Evolutionary conservation across 2,329 filamentous ascomycete genomes (phyloP).

Genomic region (Endoconidiophora polonica): DNA sequence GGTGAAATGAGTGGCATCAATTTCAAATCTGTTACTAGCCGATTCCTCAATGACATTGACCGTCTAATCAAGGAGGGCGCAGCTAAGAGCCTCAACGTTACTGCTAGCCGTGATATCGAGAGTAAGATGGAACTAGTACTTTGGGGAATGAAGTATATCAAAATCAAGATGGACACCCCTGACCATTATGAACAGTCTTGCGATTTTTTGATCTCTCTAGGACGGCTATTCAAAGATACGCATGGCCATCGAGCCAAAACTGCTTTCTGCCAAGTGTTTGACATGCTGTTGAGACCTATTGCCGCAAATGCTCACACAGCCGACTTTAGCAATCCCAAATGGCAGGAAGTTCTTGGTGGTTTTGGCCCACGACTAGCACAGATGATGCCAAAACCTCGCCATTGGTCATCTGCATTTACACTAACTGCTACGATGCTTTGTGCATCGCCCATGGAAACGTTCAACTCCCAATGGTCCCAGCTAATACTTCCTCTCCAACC

Average conservation of each 20-base stretch:
- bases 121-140: constrained; percentile 74
- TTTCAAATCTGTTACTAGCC: constrained; percentile 65
- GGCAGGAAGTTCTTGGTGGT: constrained; percentile 68
- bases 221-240: constrained; percentile 64
- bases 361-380: constrained; percentile 65
- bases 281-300: constrained; percentile 71
- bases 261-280: constrained; percentile 83
- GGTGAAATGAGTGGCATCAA: constrained; percentile 94
- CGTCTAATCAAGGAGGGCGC: constrained; percentile 58
- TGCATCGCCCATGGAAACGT: constrained; percentile 69
- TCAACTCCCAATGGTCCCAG: constrained; percentile 73
- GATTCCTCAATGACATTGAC: constrained; percentile 70
- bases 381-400: constrained; percentile 78
- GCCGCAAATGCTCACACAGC: constrained; percentile 61
- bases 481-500: constrained; percentile 61
- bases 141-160: constrained; percentile 79
- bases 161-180: constrained; percentile 55
- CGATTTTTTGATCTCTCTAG: constrained; percentile 70
- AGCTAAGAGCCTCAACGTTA: constrained; percentile 44
- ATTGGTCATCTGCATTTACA: constrained; percentile 82
- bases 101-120: constrained; percentile 50
- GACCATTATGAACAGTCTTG: constrained; percentile 74
- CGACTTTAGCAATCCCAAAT: constrained; percentile 66
- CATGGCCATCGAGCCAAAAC: constrained; percentile 85
- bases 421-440: constrained; percentile 76